Evolutionary conservation across 805 yeast genomes (phyloP).

Genomic region (Candida suzukii): DNA sequence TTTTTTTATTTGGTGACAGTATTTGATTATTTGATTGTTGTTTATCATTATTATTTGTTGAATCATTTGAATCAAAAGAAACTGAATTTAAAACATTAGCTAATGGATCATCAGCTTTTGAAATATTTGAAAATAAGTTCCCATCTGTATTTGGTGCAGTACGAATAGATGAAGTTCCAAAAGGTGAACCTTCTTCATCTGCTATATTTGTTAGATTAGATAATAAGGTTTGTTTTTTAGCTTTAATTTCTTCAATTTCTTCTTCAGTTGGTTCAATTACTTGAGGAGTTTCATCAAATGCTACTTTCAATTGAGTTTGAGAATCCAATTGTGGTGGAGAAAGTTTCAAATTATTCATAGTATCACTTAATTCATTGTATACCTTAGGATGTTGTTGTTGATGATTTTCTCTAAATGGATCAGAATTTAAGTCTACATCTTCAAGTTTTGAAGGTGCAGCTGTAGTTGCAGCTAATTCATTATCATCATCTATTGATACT

Average conservation of each 20-base stretch:
- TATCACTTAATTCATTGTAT: slow-evolving; percentile 10
- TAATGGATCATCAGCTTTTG: slow-evolving; percentile 13
- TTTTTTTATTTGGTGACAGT: slow-evolving; percentile 31
- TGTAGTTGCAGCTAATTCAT: background rate
- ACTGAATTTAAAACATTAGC: slow-evolving; percentile 12
- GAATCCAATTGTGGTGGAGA: background rate
- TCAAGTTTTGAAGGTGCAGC: slow-evolving; percentile 3
- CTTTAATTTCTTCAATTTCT: slow-evolving; percentile 15
- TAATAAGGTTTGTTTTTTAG: slow-evolving; percentile 30
- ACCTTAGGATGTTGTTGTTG: slow-evolving; percentile 2
- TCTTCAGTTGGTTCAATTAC: slow-evolving; percentile 4
- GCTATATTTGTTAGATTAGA: slow-evolving; percentile 36
- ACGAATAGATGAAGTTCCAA: slow-evolving; percentile 6
- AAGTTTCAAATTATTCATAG: slow-evolving; percentile 17
- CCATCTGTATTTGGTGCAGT: slow-evolving; percentile 9
- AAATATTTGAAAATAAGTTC: slow-evolving; percentile 7
- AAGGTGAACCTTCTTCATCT: slow-evolving; percentile 10
- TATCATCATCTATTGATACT: background rate
- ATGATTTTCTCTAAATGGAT: slow-evolving; percentile 5
- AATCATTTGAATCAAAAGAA: slow-evolving; percentile 3
- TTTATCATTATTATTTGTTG: slow-evolving; percentile 4
- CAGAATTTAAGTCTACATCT: slow-evolving; percentile 15
- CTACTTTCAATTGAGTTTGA: slow-evolving; percentile 1
- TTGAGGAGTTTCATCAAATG: slow-evolving; percentile 3
- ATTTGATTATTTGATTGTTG: slow-evolving; percentile 9